A percentile compares a stretch with the other conserved stretches of the same genome.
phyloP scores from a whole-genome alignment of 2,329 filamentous ascomycete genomes.

The Nigrospora sphaerica region DNA sequence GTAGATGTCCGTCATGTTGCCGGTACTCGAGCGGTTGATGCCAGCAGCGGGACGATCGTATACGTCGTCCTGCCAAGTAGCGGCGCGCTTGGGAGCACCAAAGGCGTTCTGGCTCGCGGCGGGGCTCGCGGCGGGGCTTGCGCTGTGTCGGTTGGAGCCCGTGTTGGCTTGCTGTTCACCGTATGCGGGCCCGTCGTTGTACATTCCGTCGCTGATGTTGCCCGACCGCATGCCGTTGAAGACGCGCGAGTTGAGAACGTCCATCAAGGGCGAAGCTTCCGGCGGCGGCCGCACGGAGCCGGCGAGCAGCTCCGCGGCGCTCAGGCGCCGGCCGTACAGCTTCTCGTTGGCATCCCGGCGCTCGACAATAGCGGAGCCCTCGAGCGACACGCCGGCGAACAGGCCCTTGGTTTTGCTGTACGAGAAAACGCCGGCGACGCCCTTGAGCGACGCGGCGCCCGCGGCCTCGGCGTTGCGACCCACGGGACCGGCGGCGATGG shows the following conservation, averaged over 20 bases:
- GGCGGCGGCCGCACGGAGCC: conserved; percentile 73
- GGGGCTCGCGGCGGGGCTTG: conserved; percentile 6
- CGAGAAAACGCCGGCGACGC: conserved; percentile 87
- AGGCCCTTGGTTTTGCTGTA: conserved; percentile 98
- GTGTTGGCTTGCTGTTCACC: conserved; percentile 76
- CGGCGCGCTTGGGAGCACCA: conserved; percentile 53
- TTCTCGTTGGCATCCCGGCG: conserved; percentile 95
- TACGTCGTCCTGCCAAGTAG: conserved; percentile 69
- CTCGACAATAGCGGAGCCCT: conserved; percentile 90
- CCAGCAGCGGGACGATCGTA: conserved; percentile 54
- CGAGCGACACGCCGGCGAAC: conserved; percentile 90
- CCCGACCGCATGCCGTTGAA: conserved; percentile 61
- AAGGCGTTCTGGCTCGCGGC: conserved; percentile 35
- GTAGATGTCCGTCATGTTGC: conserved; percentile 28
- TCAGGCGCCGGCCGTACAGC: conserved; percentile 78
- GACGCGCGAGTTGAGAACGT: conserved; percentile 73
- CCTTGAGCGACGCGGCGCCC: conserved; percentile 82
- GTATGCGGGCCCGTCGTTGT: conserved; percentile 91
- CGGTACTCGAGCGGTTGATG: conserved; percentile 44
- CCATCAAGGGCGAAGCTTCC: conserved; percentile 77
- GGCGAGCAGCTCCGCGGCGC: conserved; percentile 73
- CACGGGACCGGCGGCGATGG: conserved; percentile 86
- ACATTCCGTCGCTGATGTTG: conserved; percentile 59
- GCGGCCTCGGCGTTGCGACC: conserved; percentile 94
- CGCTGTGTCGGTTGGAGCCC: conserved; percentile 42